Conservation (phyloP, 1,284 basidiomycete genomes). For the Cryptococcus floricola region DNA sequence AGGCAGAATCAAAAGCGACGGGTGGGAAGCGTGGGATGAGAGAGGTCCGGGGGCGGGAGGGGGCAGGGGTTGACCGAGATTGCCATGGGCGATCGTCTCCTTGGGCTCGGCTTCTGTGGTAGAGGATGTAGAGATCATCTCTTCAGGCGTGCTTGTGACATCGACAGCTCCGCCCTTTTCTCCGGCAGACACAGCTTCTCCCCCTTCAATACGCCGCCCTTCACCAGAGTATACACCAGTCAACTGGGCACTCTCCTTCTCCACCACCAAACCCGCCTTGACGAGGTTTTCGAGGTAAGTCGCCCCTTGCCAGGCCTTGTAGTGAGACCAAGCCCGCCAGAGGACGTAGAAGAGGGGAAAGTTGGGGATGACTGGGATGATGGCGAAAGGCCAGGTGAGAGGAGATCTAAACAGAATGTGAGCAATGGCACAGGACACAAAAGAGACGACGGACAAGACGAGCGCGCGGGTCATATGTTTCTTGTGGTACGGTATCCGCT, state of each 20-base stretch:
- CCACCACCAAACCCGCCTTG: constrained; percentile 40
- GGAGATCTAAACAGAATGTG: constrained; percentile 27
- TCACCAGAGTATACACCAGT: constrained; percentile 27
- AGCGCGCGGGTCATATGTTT: constrained; percentile 40
- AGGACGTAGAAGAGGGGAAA: constrained; percentile 53
- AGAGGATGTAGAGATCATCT: constrained; percentile 18
- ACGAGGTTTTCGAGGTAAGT: constrained; percentile 40
- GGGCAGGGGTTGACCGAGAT: constrained; percentile 10
- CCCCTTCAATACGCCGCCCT: neutral
- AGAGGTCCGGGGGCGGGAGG: constrained; percentile 13
- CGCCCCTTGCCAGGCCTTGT: constrained; percentile 49
- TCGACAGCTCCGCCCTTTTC: constrained; percentile 20
- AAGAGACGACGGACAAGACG: constrained; percentile 24
- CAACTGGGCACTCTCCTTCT: constrained; percentile 26
- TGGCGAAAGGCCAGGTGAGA: constrained; percentile 49
- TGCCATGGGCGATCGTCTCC: neutral
- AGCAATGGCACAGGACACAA: neutral
- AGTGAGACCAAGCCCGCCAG: constrained; percentile 53
- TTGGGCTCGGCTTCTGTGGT: constrained; percentile 7
- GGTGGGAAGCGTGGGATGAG: constrained; percentile 14
- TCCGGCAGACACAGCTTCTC: constrained; percentile 1
- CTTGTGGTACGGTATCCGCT: constrained; percentile 44
- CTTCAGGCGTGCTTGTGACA: constrained; percentile 26
- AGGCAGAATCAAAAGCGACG: constrained; percentile 25
- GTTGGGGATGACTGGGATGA: constrained; percentile 53